These are phyloP conservation scores for Phtheirospermum japonicum DNA, from an alignment of 257 asterid species.

Conservation along the genomic window DNA sequence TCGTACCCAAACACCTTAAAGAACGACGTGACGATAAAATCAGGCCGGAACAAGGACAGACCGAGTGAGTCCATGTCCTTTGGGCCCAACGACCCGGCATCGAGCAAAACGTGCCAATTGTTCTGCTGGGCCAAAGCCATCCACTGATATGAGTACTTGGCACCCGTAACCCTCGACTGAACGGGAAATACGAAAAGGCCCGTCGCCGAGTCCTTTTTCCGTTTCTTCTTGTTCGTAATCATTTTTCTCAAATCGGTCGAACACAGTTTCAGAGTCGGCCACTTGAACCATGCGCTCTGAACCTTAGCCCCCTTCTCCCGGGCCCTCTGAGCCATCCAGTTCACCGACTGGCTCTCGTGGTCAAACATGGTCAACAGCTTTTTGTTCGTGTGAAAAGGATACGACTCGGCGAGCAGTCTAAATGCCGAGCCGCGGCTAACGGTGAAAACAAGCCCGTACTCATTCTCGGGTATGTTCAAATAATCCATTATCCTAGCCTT, in stretches of 20 bases:
- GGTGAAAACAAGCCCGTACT: slow-evolving; percentile 92
- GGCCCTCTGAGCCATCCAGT: slow-evolving; percentile 93
- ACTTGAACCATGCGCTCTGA: slow-evolving; percentile 84
- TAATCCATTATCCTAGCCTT: slow-evolving; percentile 86
- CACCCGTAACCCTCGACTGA: slow-evolving; percentile 92
- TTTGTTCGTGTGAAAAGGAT: slow-evolving; percentile 85
- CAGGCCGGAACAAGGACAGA: slow-evolving; percentile 83
- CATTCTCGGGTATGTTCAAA: slow-evolving; percentile 87
- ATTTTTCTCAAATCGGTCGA: slow-evolving; percentile 85
- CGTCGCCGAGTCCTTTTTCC: slow-evolving; percentile 76
- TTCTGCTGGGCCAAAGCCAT: slow-evolving; percentile 96
- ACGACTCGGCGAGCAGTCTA: slow-evolving; percentile 83
- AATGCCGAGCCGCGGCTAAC: slow-evolving; percentile 94
- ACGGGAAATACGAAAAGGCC: slow-evolving; percentile 96
- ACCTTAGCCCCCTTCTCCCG: slow-evolving; percentile 91
- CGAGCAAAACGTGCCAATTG: slow-evolving; percentile 91
- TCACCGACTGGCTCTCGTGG: slow-evolving; percentile 93
- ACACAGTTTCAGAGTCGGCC: slow-evolving; percentile 94
- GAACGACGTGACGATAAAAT: slow-evolving; percentile 82
- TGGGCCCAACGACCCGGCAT: slow-evolving; percentile 92
- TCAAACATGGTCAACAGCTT: slow-evolving; percentile 92
- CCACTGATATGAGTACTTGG: slow-evolving; percentile 95
- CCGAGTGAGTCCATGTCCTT: slow-evolving; percentile 98
- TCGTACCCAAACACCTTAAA: slow-evolving; percentile 89
- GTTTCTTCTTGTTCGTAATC: slow-evolving; percentile 67